phyloP scores from a whole-genome alignment of 345 rosid genomes.

The Eucalyptus sp. region DNA sequence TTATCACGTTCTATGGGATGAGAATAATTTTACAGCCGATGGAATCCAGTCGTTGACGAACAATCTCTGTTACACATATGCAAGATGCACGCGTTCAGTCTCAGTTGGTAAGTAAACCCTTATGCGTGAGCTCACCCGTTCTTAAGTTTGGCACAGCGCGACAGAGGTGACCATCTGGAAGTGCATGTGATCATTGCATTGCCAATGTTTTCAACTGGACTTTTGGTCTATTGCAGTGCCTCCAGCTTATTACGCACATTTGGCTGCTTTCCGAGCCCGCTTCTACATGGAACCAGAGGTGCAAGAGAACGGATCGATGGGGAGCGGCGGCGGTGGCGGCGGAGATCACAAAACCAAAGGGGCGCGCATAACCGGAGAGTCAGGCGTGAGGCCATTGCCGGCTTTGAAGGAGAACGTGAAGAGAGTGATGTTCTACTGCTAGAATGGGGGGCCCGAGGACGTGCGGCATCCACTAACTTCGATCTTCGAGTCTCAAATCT shows the following conservation, averaged over 20 bases:
- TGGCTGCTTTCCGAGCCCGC: constrained; percentile 96
- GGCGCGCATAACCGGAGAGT: constrained; percentile 32
- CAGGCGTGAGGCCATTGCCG: constrained; percentile 70
- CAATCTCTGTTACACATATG: constrained; percentile 95
- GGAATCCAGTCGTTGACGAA: constrained; percentile 94
- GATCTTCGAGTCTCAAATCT: not conserved
- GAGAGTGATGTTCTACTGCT: constrained; percentile 96
- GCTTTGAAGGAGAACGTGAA: constrained; percentile 98
- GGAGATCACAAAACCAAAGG: constrained; percentile 10
- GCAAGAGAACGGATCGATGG: constrained; percentile 62
- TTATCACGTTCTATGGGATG: constrained; percentile 99
- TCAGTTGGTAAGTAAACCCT: constrained; percentile 54
- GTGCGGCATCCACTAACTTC: not conserved
- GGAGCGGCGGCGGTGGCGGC: constrained; percentile 14
- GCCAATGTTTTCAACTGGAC: not conserved
- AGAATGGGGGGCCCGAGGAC: not conserved
- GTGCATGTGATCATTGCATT: not conserved
- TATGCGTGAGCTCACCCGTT: not conserved
- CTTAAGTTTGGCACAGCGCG: not conserved
- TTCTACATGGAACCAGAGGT: constrained; percentile 91
- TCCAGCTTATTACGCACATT: constrained; percentile 94
- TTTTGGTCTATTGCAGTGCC: constrained; percentile 46
- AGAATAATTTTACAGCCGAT: constrained; percentile 94
- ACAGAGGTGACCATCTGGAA: not conserved
- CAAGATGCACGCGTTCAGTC: constrained; percentile 93